Conservation (phyloP, 202 grass and related monocot species). For the Schoenoplectus triqueter region DNA sequence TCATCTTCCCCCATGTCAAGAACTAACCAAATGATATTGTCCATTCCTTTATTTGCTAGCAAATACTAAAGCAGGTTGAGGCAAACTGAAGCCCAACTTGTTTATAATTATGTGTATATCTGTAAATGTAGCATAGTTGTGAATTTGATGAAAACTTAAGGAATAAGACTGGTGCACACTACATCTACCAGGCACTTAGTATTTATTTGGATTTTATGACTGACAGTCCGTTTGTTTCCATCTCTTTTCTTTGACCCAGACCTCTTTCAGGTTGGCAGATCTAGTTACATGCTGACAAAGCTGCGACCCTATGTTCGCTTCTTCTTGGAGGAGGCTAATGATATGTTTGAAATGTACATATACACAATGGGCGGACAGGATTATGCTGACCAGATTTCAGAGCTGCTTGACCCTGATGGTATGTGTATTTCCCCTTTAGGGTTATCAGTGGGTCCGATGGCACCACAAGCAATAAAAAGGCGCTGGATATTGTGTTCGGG, state of each 20-base stretch:
- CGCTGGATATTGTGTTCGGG: too few relatives aligned
- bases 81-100: not conserved
- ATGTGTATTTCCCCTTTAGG: constrained; percentile 74
- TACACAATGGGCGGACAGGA: constrained; percentile 77
- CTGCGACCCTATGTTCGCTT: constrained; percentile 71
- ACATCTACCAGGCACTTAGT: not conserved
- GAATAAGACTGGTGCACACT: not conserved
- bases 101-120: not conserved
- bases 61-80: not conserved
- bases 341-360: constrained; percentile 85
- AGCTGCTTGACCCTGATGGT: constrained; percentile 79
- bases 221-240: constrained; percentile 5
- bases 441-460: constrained; percentile 58
- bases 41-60: not conserved
- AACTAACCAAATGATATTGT: not conserved
- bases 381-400: constrained; percentile 72
- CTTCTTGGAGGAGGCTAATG: constrained; percentile 76
- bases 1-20: not conserved
- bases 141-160: not conserved
- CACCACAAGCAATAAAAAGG: too few relatives aligned
- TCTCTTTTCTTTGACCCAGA: constrained; percentile 38
- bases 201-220: not conserved
- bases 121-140: not conserved
- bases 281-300: constrained; percentile 60
- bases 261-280: constrained; percentile 54